Evolutionary conservation across 139 green algal species (phyloP).

Genomic region (Gonium pectorale): DNA sequence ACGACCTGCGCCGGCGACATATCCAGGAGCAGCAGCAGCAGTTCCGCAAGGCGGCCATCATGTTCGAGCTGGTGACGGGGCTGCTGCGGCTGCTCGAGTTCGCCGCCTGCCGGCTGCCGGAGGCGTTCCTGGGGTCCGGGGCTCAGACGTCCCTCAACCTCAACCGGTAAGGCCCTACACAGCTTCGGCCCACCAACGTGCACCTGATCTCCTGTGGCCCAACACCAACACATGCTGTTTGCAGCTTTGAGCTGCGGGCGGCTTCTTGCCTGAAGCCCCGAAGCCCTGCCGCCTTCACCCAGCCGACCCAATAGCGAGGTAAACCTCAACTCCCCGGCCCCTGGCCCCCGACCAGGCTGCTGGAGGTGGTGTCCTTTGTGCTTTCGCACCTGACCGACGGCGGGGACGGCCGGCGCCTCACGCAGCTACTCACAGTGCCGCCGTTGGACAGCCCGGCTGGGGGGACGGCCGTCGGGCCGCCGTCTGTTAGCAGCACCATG

Average conservation of each 20-base stretch:
- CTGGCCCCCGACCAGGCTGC: too few species aligned
- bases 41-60: conserved; percentile 61
- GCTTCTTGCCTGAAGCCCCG: too few species aligned
- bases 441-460: not conserved
- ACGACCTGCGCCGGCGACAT: conserved; percentile 21
- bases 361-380: conserved; percentile 85
- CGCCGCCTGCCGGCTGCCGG: conserved; percentile 57
- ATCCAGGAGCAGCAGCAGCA: conserved; percentile 51
- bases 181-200: too few species aligned
- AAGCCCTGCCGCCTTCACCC: too few species aligned
- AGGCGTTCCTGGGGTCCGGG: not conserved
- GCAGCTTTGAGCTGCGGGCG: too few species aligned
- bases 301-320: too few species aligned
- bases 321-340: too few species aligned
- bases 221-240: too few species aligned
- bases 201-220: too few species aligned
- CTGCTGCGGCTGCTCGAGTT: conserved; percentile 88
- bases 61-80: conserved; percentile 81
- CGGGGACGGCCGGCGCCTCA: conserved; percentile 57
- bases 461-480: not conserved
- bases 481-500: conserved; percentile 15
- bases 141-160: conserved; percentile 17
- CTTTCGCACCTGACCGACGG: conserved; percentile 77
- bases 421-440: conserved; percentile 44
- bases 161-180: conserved; percentile 33